phyloP scores from a whole-genome alignment of 164 flowering plant genomes.

The Magnolia changhungtana region DNA sequence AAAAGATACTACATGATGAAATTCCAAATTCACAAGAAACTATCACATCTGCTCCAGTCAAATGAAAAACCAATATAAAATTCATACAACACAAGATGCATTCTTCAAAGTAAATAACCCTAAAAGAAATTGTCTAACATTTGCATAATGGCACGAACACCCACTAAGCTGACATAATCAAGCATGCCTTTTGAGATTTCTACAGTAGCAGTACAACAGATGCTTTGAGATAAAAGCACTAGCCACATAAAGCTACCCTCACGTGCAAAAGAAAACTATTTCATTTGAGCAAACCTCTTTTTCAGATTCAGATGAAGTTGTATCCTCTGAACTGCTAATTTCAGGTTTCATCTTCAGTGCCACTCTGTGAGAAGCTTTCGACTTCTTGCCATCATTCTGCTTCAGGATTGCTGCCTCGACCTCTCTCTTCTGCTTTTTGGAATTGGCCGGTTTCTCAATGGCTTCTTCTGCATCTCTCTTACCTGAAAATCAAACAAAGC shows the following conservation, averaged over 20 bases:
- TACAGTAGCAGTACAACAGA: no score
- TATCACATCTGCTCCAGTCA: no score
- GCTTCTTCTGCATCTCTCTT: constrained; percentile 63
- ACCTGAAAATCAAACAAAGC: constrained; percentile 7
- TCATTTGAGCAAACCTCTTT: constrained; percentile 16
- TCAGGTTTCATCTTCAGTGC: constrained; percentile 32
- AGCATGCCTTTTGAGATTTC: no score
- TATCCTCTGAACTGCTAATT: constrained; percentile 42
- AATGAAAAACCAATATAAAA: no score
- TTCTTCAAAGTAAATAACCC: neutral
- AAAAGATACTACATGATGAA: no score
- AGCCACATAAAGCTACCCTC: no score
- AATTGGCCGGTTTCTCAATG: constrained; percentile 34
- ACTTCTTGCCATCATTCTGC: constrained; percentile 25
- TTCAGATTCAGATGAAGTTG: constrained; percentile 40
- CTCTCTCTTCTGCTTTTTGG: constrained; percentile 55
- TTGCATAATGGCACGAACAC: no score
- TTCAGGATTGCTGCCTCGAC: constrained; percentile 28
- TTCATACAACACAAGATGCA: neutral
- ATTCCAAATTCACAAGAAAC: no score
- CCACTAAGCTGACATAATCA: no score
- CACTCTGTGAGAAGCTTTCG: constrained; percentile 7
- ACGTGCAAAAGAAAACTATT: neutral
- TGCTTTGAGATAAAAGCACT: neutral
- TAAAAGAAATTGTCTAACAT: neutral